A percentile compares a stretch with the other conserved stretches of the same genome.
These are phyloP conservation scores for Cyclotella cryptica DNA, from an alignment of 108 stramenopile species.

Conservation along the genomic window DNA sequence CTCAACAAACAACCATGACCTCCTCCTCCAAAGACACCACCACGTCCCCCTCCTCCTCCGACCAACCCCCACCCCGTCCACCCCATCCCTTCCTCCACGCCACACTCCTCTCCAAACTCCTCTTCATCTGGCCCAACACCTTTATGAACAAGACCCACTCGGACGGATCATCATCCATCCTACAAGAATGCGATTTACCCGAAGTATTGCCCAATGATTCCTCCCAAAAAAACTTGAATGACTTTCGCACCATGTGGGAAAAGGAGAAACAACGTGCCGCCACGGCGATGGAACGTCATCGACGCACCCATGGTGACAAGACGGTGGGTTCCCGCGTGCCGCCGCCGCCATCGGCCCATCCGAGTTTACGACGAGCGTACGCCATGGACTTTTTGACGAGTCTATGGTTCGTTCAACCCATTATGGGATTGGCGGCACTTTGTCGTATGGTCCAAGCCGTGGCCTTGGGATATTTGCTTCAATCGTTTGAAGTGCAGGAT, in stretches of 20 bases:
- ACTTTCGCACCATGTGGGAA: slow-evolving; percentile 46
- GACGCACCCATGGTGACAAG: background rate
- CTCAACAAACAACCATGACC: no score
- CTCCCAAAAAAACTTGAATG: slow-evolving; percentile 34
- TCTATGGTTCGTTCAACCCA: slow-evolving; percentile 71
- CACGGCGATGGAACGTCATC: slow-evolving; percentile 17
- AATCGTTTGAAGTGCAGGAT: slow-evolving; percentile 58
- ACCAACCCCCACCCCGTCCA: slow-evolving; percentile 22
- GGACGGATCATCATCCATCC: background rate
- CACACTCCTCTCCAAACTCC: slow-evolving; percentile 31
- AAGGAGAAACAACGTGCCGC: slow-evolving; percentile 41
- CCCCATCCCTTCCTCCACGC: slow-evolving; percentile 32
- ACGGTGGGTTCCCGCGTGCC: background rate
- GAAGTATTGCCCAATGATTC: slow-evolving; percentile 36
- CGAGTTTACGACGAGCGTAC: slow-evolving; percentile 63
- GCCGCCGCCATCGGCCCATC: slow-evolving; percentile 34
- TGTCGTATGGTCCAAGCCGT: slow-evolving; percentile 72
- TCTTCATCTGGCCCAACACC: slow-evolving; percentile 44
- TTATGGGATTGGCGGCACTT: slow-evolving; percentile 42
- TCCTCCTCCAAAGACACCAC: no score
- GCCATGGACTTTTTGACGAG: slow-evolving; percentile 61
- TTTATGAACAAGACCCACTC: slow-evolving; percentile 29
- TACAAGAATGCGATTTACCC: slow-evolving; percentile 47
- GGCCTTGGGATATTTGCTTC: slow-evolving; percentile 72
- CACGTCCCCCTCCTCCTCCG: no score